Evolutionary conservation across 2,329 filamentous ascomycete genomes (phyloP), one percentile per base, ranked within the genome.

Genomic region (Hymenoscyphus fructigenus): DNA sequence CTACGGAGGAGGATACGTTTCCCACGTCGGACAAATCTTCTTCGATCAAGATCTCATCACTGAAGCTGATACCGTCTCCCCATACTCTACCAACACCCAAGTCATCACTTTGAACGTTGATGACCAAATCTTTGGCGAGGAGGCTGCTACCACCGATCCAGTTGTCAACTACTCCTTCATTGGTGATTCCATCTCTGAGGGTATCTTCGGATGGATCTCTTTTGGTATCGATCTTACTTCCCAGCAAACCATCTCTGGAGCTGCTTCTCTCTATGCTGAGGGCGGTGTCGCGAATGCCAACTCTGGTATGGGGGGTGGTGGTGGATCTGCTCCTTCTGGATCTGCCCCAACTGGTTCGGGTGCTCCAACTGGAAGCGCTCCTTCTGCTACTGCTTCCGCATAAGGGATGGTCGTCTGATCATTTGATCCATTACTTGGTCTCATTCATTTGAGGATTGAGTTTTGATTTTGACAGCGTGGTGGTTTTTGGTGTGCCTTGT

Each of bases 1-100:
- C 62, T 84, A 85, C 66, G 75, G 76, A 53, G 83, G 80, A 66
- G 79, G 80, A 17, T 79, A 77, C 61, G 80, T 84, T 64, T 81
- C 83, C 9, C 86, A 90, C 76, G 81, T 89, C 47, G 87, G 87
- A 23, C 87, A 91, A 74, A 72, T 88, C 60, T 90, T 87, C 80
- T 87, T 88, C 73, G 85, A 89, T 74, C 83, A 88, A 73, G 78
- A 80, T 67, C 81, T 90, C 10, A 81, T 86, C 68, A 70, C 71
- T 29, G 68, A 78, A 50, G 84, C 89, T 62, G 82, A 86, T 66
- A 73, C 74, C 12, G 77, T 76, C 0, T 65, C 72, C 0, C 82
- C 83, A 0, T 85, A 85, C 75, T 74, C 66, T 3, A 73, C 73
- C 64, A 85, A 85, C 75, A 79, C 76, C 0, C 78, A 83, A 65